Evolutionary conservation across 345 rosid species (phyloP).

Genomic region (Ailanthus altissimus): DNA sequence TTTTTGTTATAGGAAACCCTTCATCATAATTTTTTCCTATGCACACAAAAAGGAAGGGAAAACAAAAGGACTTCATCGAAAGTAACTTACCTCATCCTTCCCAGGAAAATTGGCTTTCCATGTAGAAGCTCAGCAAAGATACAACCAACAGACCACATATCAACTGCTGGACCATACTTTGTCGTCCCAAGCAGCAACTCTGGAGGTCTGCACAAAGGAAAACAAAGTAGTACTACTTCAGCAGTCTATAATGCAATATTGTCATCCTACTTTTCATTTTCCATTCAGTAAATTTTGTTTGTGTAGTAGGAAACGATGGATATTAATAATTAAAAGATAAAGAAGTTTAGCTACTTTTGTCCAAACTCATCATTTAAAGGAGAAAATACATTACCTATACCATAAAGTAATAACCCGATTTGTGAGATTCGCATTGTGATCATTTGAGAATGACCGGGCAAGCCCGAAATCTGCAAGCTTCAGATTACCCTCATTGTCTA

Average conservation of each 20-base stretch:
- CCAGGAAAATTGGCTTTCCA: constrained; percentile 91
- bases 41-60: neutral
- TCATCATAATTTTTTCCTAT: neutral
- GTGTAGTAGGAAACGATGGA: neutral
- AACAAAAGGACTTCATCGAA: neutral
- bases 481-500: constrained; percentile 86
- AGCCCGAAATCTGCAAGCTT: constrained; percentile 98
- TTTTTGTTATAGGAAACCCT: neutral
- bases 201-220: constrained; percentile 67
- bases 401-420: constrained; percentile 87
- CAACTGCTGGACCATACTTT: constrained; percentile 93
- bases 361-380: neutral
- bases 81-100: constrained; percentile 68
- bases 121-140: constrained; percentile 92
- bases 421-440: constrained; percentile 74
- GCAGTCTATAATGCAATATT: neutral
- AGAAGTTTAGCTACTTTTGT: neutral
- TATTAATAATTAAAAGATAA: neutral
- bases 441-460: constrained; percentile 79
- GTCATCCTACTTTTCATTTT: neutral
- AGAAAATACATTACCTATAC: constrained; percentile 40
- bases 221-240: neutral
- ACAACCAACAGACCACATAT: constrained; percentile 98
- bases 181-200: constrained; percentile 96
- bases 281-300: neutral